Conservation (phyloP, 2,329 filamentous ascomycete species). For the Hypoxylon sp. region DNA sequence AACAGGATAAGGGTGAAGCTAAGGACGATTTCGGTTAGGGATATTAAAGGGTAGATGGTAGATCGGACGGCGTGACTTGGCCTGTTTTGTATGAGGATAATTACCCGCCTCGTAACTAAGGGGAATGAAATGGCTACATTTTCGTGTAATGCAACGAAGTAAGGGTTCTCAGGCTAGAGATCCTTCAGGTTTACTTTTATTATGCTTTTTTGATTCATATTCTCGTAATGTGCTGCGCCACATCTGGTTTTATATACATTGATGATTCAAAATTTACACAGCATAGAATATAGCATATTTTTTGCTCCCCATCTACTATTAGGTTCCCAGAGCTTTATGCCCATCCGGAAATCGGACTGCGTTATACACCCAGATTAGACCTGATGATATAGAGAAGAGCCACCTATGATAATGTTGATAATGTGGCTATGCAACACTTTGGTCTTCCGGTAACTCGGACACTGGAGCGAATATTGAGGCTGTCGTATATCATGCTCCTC, state of each 20-base stretch:
- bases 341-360: no score
- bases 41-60: slow-evolving; percentile 17
- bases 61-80: slow-evolving; percentile 6
- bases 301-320: no score
- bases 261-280: no score
- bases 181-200: background rate
- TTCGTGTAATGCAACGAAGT: slow-evolving; percentile 8
- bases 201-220: background rate
- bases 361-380: no score
- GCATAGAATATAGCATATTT: no score
- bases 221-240: background rate
- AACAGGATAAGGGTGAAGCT: slow-evolving; percentile 44
- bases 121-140: slow-evolving; percentile 23
- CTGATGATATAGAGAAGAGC: no score
- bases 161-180: slow-evolving; percentile 5
- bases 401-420: no score
- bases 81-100: slow-evolving; percentile 18
- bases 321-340: no score
- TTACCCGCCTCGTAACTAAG: background rate
- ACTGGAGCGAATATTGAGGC: no score
- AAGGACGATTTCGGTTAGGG: slow-evolving; percentile 51
- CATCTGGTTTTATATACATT: background rate
- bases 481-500: no score
- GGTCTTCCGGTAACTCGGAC: no score
- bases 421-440: no score